phyloP scores from a whole-genome alignment of 1,284 basidiomycete species.

The Cryptococcus jaspeensis region DNA sequence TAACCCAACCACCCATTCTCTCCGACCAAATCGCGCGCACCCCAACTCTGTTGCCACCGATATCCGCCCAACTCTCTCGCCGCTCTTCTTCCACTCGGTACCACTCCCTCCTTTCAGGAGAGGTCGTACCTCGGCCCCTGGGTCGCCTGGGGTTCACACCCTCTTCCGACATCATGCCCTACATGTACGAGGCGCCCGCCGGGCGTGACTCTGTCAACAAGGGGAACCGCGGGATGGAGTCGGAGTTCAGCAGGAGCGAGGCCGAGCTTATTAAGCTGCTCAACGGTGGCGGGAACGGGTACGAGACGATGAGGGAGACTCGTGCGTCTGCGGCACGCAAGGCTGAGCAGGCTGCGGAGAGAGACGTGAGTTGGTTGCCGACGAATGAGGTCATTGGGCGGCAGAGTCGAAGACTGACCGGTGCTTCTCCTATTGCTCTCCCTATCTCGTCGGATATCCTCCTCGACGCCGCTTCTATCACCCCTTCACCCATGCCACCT shows the following conservation, averaged over 20 bases:
- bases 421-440: no score
- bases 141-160: constrained; percentile 15
- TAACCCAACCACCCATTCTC: not conserved
- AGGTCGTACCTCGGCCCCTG: constrained; percentile 18
- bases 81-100: not conserved
- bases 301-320: no score
- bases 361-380: not conserved
- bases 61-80: not conserved
- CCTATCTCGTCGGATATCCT: not conserved
- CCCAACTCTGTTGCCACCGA: not conserved
- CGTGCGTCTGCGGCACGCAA: not conserved
- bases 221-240: not conserved
- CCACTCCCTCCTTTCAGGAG: constrained; percentile 17
- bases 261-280: constrained; percentile 16
- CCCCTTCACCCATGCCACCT: constrained; percentile 9
- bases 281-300: constrained; percentile 3
- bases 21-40: not conserved
- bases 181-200: constrained; percentile 18
- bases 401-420: no score
- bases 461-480: not conserved
- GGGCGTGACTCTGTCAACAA: constrained; percentile 3
- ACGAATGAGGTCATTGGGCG: no score
- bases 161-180: constrained; percentile 18
- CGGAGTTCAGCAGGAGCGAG: constrained; percentile 4
- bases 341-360: not conserved